Evolutionary conservation across 2,329 filamentous ascomycete genomes (phyloP), one percentile per base, ranked within the genome.

Genomic region (Colletotrichum gloeosporioides): DNA sequence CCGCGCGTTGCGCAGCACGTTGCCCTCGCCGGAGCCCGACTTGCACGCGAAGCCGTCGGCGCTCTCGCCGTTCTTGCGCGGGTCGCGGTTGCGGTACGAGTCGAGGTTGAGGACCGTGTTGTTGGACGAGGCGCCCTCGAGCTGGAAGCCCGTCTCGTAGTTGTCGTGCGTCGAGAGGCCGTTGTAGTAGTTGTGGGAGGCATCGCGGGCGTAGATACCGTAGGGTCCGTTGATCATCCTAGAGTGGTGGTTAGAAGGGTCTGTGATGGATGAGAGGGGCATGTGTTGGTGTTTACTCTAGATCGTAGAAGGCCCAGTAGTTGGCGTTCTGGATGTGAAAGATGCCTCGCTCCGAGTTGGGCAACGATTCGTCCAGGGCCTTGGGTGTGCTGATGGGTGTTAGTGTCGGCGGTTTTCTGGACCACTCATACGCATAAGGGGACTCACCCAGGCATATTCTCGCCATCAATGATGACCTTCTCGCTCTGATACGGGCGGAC

Each of bases 11-110:
- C 84, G 84, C 25, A 88, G 76, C 3, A 86, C 78, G 75, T 89
- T 89, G n/a, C 87, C 87, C 66, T 84, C 83, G 16, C 87, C 87
- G 8, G 80, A 82, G 7, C 87, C 87, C 36, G 85, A 83, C 78
- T 88, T 89, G 80, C 84, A 86, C 4, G 84, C 87, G 73, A 89
- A 86, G 4, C 87, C 87, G 73, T 89, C 87, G 15, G 87, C 87
- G 71, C 83, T 86, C 80, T 88, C 87, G 57, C 87, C 87, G 74
- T 89, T 88, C 81, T 88, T 89, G 75, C 87, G 84, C 6, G 87
- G 87, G 71, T 87, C 85, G 15, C 84, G 83, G 78, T 86, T 87
- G 55, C 80, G 79, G 77, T 85, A 86, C 16, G 85, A 86, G 78
- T 87, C 85, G 10, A 87, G 82, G 66, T 85, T 84, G 27, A 85